Evolutionary conservation across 2,329 filamentous ascomycete genomes (phyloP), one percentile per base, ranked within the genome.

Genomic region (Microdochium trichocladiopsis): DNA sequence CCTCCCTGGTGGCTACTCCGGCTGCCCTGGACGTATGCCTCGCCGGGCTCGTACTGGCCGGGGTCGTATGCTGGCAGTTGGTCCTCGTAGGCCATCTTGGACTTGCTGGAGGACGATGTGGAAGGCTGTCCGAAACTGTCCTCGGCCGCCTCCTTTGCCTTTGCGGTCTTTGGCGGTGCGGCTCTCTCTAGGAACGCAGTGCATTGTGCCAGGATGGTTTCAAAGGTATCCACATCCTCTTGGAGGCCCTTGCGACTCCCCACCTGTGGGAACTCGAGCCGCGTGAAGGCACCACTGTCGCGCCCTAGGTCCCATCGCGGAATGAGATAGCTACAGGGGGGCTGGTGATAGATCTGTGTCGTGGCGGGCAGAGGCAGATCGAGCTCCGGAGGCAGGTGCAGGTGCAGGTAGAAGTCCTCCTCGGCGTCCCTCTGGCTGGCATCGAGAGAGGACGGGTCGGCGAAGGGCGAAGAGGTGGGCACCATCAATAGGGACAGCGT

Each of bases 161-260:
- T 60, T 64, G 55, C 47, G 51, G 60, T 55, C 56, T 69, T 72
- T 10, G 81, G 84, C 6, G 88, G 83, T 41, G 85, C 77, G 10
- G 89, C 86, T 47, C 91, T 84, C 69, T 97, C 93, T 4, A 96
- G 80, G 68, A 99, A 97, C 2, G 93, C 90, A 2, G 93, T 97
- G 70, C 93, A 97, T 71, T 97, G 91, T n/a, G 93, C 93, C 50
- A 97, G 78, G 58, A 97, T 97, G 2, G 93, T 96, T 75, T 97
- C 93, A 63, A 96, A 97, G 1, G 93, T 97, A 66, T 96, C 91
- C 43, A 95, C 78, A 67, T 96, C 93, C 66, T 97, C 92, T 68
- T 96, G 91, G 1, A 88, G 81, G 24, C 88, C 86, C 31, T 80
- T 76, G 31, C 88, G 84, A 55, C 77, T 83, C 21, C 89, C 89